A percentile compares a stretch with the other conserved stretches of the same genome.
phyloP scores from a whole-genome alignment of 2,329 filamentous ascomycete species.

The Magnaporthiopsis rhizophila region DNA sequence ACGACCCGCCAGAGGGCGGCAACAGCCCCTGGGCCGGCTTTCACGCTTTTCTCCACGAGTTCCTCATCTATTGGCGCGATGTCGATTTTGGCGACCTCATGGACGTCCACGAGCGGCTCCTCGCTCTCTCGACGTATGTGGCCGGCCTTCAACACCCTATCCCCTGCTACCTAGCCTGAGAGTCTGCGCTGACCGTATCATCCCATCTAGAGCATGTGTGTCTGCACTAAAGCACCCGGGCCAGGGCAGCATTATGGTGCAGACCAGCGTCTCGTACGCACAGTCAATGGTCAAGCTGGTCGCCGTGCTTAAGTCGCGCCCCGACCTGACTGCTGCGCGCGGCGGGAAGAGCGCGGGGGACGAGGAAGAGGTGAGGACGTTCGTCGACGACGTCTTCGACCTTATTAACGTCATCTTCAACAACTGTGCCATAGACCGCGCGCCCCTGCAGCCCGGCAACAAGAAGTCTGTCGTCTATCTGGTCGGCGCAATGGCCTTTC shows the following conservation, averaged over 20 bases:
- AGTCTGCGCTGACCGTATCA: background rate
- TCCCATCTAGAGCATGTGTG: slow-evolving; percentile 59
- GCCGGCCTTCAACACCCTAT: too few relatives aligned
- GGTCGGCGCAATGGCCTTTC: slow-evolving; percentile 84
- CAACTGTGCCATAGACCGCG: slow-evolving; percentile 76
- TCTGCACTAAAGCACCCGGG: slow-evolving; percentile 73
- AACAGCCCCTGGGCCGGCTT: slow-evolving; percentile 69
- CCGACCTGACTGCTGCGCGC: slow-evolving; percentile 63
- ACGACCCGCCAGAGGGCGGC: slow-evolving; percentile 54
- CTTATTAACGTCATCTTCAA: slow-evolving; percentile 87
- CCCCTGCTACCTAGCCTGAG: background rate
- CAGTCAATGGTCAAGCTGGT: slow-evolving; percentile 74
- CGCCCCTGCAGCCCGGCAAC: slow-evolving; percentile 64
- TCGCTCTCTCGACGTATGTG: slow-evolving; percentile 39
- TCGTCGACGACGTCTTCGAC: slow-evolving; percentile 80
- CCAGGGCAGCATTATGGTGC: slow-evolving; percentile 73
- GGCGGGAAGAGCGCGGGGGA: slow-evolving; percentile 42
- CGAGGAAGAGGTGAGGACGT: slow-evolving; percentile 63
- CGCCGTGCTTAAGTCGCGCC: slow-evolving; percentile 73
- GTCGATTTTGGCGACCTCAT: slow-evolving; percentile 69
- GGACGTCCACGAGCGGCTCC: slow-evolving; percentile 67
- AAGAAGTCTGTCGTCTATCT: slow-evolving; percentile 85
- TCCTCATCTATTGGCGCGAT: slow-evolving; percentile 73
- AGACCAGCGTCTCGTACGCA: slow-evolving; percentile 75
- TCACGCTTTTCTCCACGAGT: slow-evolving; percentile 70